Conservation (phyloP, 1,284 basidiomycete species). For the Vanrija humicola region DNA sequence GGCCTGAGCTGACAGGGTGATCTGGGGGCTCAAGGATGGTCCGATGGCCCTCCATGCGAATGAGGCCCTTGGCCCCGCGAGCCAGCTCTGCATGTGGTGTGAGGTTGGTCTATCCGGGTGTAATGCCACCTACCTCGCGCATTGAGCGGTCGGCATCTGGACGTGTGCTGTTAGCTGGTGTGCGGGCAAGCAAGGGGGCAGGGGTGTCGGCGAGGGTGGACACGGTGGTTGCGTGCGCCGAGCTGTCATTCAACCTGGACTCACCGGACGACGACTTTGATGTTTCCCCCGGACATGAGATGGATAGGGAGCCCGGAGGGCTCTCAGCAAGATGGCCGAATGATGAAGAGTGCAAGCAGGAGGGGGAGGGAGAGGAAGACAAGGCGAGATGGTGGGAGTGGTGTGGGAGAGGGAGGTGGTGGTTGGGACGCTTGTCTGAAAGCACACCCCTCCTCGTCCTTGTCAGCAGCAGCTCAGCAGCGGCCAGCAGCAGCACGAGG, state of each 20-base stretch:
- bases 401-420: too few species aligned
- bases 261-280: conserved; percentile 78
- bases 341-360: not conserved
- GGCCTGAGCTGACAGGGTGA: conserved; percentile 35
- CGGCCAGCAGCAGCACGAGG: too few species aligned
- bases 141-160: conserved; percentile 87
- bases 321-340: not conserved
- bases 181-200: not conserved
- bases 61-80: conserved; percentile 83
- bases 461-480: too few species aligned
- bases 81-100: conserved; percentile 64
- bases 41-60: conserved; percentile 87
- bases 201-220: not conserved
- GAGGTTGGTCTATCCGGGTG: not conserved
- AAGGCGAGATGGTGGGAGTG: not conserved
- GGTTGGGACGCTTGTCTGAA: too few species aligned
- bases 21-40: conserved; percentile 88
- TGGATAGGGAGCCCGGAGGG: conserved; percentile 2
- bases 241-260: not conserved
- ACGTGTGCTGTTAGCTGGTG: conserved; percentile 4
- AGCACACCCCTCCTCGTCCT: too few species aligned
- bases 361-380: not conserved
- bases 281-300: conserved; percentile 60
- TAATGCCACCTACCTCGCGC: conserved; percentile 65
- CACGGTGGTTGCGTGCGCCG: not conserved